Evolutionary conservation across 805 yeast species (phyloP).

Genomic region (Lachancea kluyveri): DNA sequence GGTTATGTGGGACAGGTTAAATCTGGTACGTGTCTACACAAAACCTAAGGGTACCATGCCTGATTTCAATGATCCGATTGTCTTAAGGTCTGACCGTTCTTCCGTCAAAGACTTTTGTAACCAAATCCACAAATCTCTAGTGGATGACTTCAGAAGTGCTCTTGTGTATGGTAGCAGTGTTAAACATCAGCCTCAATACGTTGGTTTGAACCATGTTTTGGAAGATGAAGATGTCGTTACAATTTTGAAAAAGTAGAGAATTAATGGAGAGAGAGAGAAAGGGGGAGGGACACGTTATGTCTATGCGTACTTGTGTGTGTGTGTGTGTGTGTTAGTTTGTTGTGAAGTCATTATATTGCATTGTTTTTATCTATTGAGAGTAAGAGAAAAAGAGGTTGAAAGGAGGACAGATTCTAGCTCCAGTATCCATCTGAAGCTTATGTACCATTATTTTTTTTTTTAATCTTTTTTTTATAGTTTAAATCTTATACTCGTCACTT

Average conservation of each 20-base stretch:
- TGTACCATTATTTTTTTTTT: no score
- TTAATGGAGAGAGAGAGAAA: no score
- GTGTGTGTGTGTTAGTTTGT: no score
- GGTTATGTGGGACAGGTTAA: constrained; percentile 90
- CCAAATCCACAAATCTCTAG: constrained; percentile 89
- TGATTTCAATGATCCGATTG: constrained; percentile 93
- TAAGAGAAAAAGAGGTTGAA: no score
- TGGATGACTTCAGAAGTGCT: constrained; percentile 89
- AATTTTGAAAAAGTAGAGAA: constrained; percentile 77
- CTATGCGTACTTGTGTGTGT: no score
- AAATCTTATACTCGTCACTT: no score
- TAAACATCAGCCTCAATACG: constrained; percentile 96
- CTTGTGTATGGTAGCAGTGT: constrained; percentile 91
- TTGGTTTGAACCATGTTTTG: constrained; percentile 76
- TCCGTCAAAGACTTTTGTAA: constrained; percentile 95
- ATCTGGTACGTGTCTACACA: constrained; percentile 91
- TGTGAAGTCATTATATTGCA: no score
- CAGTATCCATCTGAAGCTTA: no score
- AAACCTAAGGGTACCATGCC: constrained; percentile 94
- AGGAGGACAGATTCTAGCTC: no score
- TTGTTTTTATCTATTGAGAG: no score
- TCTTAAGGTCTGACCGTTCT: constrained; percentile 72
- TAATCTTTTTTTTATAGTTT: no score
- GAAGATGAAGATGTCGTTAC: constrained; percentile 98
- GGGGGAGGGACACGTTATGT: no score